Evolutionary conservation across 2,329 filamentous ascomycete genomes (phyloP).

Genomic region (Rhynchosporium graminicola): DNA sequence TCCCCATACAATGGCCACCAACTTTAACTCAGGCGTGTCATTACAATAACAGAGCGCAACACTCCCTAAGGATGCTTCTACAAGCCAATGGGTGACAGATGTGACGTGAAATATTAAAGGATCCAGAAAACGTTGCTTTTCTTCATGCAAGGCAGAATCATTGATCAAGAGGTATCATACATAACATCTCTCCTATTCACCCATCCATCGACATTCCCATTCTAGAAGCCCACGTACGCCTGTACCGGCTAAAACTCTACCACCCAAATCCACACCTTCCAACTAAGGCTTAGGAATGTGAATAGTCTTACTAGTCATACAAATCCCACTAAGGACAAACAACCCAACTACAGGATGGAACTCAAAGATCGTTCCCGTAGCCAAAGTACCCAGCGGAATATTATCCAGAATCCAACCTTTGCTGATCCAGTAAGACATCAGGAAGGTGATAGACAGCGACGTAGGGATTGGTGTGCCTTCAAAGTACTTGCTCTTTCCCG

Average conservation of each 20-base stretch:
- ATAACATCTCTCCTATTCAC: constrained; percentile 17
- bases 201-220: neutral
- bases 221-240: neutral
- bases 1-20: too few relatives aligned
- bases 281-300: constrained; percentile 84
- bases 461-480: constrained; percentile 97
- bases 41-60: too few relatives aligned
- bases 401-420: constrained; percentile 76
- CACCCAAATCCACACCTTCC: neutral
- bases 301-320: constrained; percentile 95
- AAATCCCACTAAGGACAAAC: constrained; percentile 85
- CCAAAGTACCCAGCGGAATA: constrained; percentile 74
- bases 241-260: neutral
- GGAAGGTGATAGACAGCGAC: constrained; percentile 72
- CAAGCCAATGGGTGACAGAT: neutral
- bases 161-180: constrained; percentile 27
- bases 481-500: constrained; percentile 92
- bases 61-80: too few relatives aligned
- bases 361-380: constrained; percentile 69
- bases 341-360: constrained; percentile 80
- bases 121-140: constrained; percentile 14
- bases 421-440: constrained; percentile 90
- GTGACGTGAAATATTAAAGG: neutral
- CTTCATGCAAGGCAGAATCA: constrained; percentile 14
- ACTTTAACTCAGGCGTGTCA: too few relatives aligned